Base-by-base conservation (phyloP, 2,329 filamentous ascomycete genomes). In the Xylaria sp. region DNA sequence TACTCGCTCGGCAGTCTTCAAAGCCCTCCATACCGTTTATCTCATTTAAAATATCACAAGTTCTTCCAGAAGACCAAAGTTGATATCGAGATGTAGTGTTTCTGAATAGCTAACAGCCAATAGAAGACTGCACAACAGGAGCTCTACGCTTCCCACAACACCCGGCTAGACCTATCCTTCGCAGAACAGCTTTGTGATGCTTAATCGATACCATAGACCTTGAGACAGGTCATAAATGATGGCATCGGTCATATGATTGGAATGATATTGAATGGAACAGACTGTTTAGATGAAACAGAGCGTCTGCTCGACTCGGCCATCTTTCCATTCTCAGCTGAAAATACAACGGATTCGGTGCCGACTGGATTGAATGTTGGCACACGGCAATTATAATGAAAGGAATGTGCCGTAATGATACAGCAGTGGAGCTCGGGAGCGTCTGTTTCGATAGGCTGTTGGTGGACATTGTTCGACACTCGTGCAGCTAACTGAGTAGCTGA, bases 391-490 rank as follows among this genome's bases (percentile, higher is more conserved):
- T 48, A 4, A 31, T 49, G 23, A 54, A 23, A 42, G 17, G 28
- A 28, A 54, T 57, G 40, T 38, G 44, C 46, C 53, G 51, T n/a
- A 65, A 42, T 11, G 31, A 49, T 65, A 66, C 46, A 48, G 28
- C 42, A 42, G 61, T 31, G 59, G 48, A 57, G 17, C 51, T 20
- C 38, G 58, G 49, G 63, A 62, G 40, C 33, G 44, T 49, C 13
- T 40, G 13, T 20, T 59, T 51, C 31, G 48, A 42, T 31, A 57
- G 13, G 20, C 17, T 36, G n/a, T 36, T 1, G 5, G 31, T 53
- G 13, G 31, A 59, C 61, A 26, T 15, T 44, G 10, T 15, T 42
- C 26, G 42, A 40, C 28, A 10, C 26, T 56, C 42, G 15, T 60
- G 56, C 57, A 65, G 51, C 64, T 46, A 59, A 61, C 44, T n/a